Evolutionary conservation across 129 eudicot genomes (phyloP).

Genomic region (Lonicera japonica): DNA sequence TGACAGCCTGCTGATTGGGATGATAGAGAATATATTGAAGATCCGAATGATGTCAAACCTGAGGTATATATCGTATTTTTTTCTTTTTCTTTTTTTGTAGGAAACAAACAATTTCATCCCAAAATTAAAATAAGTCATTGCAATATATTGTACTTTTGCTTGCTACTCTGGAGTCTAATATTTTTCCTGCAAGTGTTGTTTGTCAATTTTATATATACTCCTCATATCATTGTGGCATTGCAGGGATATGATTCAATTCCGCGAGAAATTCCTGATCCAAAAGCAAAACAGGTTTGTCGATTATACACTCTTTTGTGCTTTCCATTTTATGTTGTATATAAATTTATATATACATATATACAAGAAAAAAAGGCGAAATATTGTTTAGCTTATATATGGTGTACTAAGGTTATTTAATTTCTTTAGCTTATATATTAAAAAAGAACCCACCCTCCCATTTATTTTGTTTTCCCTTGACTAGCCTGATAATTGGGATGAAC

Average conservation of each 20-base stretch:
- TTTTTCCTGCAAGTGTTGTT: neutral
- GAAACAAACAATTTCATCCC: too few species aligned
- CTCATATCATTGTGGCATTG: conserved; percentile 13
- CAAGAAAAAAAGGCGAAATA: too few species aligned
- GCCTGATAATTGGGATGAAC: conserved; percentile 98
- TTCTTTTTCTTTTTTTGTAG: too few species aligned
- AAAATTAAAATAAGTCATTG: too few species aligned
- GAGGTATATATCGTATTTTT: too few species aligned
- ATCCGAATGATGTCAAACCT: conserved; percentile 81
- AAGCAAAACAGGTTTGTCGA: conserved; percentile 72
- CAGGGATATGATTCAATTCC: conserved; percentile 99
- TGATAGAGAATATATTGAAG: conserved; percentile 91
- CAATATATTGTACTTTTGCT: conserved; percentile 10
- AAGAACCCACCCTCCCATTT: neutral
- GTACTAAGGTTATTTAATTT: neutral
- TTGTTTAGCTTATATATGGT: too few species aligned
- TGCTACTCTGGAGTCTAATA: neutral
- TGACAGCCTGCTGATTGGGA: conserved; percentile 97
- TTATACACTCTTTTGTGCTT: neutral
- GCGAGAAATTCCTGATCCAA: conserved; percentile 91
- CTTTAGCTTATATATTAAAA: neutral
- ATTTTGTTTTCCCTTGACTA: conserved; percentile 9
- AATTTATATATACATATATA: too few species aligned
- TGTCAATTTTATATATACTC: neutral
- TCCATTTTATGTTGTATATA: too few species aligned